Base-by-base conservation (phyloP, 148 eudicot genomes). In the Camellia japonica region DNA sequence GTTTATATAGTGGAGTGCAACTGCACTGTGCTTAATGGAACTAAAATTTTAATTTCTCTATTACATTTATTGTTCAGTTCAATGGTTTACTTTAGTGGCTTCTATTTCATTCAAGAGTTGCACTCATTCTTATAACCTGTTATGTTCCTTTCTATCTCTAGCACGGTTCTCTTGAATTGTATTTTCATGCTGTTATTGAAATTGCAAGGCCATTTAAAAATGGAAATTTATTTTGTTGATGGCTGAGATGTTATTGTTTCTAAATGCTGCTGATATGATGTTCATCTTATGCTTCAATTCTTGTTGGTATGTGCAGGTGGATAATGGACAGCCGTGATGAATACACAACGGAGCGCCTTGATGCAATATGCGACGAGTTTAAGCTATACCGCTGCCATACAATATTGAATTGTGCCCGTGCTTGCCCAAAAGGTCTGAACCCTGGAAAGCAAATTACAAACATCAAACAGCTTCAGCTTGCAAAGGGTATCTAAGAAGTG, bases 321-420 rank as follows among this genome's bases (percentile, higher is more conserved):
- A 92, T 96, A 78, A 96, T 93, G 91, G 99, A 96, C 86, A 96
- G 99, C 79, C 99, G 99, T 78, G 99, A 96, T 86, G 99, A 96
- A 87, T 96, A 90, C 64, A 93, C 98, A 23, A 84, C 86, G 76
- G 99, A 96, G 84, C 93, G 99, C 9, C 87, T 96, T 30, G 98
- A 96, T 18, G 97, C 99, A 42, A 85, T 96, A 46, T 86, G 87
- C 56, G 98, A 96, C 47, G 98, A 96, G 77, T 96, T 91, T 92
- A 96, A 96, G 94, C 91, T 96, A 11, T 96, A 96, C 71, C 93
- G 99, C 52, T 96, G 99, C 87, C 99, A 96, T 76, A 93, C 97
- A 38, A 96, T 96, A 63, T 83, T 92, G 91, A 96, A 96, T 80
- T 96, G 99, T 85, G 87, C 99, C 43, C 91, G 92, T 78, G 98